Evolutionary conservation across 495 filamentous ascomycete species (phyloP), one percentile per base, ranked within the genome.

Genomic region (Penicillium macrosclerotiorum): DNA sequence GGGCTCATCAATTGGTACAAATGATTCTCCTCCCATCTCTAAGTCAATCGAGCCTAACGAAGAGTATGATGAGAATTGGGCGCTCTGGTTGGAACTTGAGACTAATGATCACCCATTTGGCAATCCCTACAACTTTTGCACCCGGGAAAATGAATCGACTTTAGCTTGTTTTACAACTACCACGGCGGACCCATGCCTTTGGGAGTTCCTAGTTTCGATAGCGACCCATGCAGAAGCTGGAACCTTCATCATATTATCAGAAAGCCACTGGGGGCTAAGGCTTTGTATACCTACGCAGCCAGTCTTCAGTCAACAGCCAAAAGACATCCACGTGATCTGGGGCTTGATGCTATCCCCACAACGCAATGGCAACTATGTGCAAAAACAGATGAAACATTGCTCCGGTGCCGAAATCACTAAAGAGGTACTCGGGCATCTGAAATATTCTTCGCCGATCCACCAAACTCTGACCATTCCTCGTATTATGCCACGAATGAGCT

Each of bases 131-230:
- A 62, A 51, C 38, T 72, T 70, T 59, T 62, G 51, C 37, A 53
- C 59, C 3, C 52, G 57, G 8, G 35, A 48, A 16, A 13, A 36
- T 4, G 58, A 71, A 34, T 61, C 58, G 3, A 55, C 53, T 8
- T 53, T 68, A 47, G 58, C 60, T 17, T 65, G 64, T 11, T 68
- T 69, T 45, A 72, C 68, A 18, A 54, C 67, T n/a, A 72, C 68
- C 2, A 59, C 64, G 19, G 59, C 52, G 19, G 39, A 54, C 22
- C 32, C 47, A 2, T 43, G 39, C 8, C 55, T 68, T 39, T 35
- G 65, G 19, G 30, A 51, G 0, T 34, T 42, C 19, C 29, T 64
- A 5, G 37, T 42, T 14, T 46, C 48, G 5, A 51, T 57, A 38
- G 33, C 58, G 3, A 24, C 37, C 9, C 13, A 24, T n/a, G 6